Percentiles rank a stretch among this genome's conserved stretches.
phyloP scores from a whole-genome alignment of 2,329 filamentous ascomycete genomes.

The Trichoderma sp. region DNA sequence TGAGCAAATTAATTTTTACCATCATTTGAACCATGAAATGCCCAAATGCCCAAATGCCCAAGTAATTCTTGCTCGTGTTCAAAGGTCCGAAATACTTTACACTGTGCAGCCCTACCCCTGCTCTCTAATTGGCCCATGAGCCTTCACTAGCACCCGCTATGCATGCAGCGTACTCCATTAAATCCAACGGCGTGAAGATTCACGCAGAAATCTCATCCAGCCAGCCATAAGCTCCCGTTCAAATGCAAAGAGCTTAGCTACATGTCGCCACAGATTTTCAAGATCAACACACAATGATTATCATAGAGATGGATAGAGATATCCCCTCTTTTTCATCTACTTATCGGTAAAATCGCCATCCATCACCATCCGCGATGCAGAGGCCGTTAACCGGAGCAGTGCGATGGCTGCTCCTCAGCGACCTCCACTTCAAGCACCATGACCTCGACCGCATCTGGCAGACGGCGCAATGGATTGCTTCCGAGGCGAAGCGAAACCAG shows the following conservation, averaged over 20 bases:
- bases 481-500: constrained; percentile 26
- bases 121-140: too few species aligned
- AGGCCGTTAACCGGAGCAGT: not conserved
- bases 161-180: not conserved
- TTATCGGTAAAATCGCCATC: not conserved
- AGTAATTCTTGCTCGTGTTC: not conserved
- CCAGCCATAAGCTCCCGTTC: not conserved
- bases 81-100: too few species aligned
- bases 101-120: not conserved
- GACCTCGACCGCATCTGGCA: constrained; percentile 28
- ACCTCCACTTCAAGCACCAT: constrained; percentile 29
- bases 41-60: not conserved
- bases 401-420: constrained; percentile 31
- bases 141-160: too few species aligned
- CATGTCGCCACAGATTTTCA: not conserved
- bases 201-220: not conserved
- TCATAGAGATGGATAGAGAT: not conserved
- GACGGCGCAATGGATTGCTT: constrained; percentile 30
- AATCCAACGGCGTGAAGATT: not conserved
- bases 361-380: constrained; percentile 5
- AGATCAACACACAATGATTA: not conserved
- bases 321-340: not conserved
- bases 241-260: not conserved
- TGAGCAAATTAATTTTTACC: not conserved
- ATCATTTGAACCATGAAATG: not conserved